Base-by-base conservation (phyloP, 495 filamentous ascomycete species). In the Aspergillus steynii region DNA sequence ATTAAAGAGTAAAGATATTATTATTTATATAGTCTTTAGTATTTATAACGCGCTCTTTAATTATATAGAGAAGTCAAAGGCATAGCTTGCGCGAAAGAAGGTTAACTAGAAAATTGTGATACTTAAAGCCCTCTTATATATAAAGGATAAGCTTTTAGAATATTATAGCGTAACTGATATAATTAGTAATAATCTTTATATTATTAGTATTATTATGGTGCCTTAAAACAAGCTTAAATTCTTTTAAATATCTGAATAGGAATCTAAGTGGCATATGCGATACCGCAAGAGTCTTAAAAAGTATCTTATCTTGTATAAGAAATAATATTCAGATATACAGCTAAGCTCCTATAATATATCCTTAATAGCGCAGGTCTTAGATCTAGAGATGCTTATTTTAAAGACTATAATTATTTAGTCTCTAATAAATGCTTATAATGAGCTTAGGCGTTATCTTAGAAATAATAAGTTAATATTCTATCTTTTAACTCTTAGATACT, bases 181-280 rank as follows among this genome's bases (percentile, higher is more conserved):
- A 9, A 48, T 65, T 20, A 0, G 12, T 25, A 48, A 42, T 20
- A 27, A 64, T 52, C 55, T 66, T 53, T 70, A 66, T 51, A 51
- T 45, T 34, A 64, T 70, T 66, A 46, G 42, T 1, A 70, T 46
- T 25, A 68, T 70, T 8, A 25, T 70, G 14, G 50, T 45, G 5
- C 62, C 56, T 8, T 15, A 57, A 12, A 49, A 65, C 46, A 70
- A 70, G 58, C 28, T 70, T 14, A 3, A 70, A 9, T 70, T 70
- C 57, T 70, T 69, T 50, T 53, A 4, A 53, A 65, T 6, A 45
- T 50, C 32, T 0, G 61, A 62, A 15, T 68, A 54, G 62, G 62
- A 46, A 46, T 15, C 42, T 46, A 46, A 46, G 48, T 28, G 15
- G 42, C 42, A 20, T 20, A 20, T 20, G 20, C 20, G 20, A 20